Evolutionary conservation across 208 protist genomes (phyloP), one percentile per base, ranked within the genome.

Genomic region (Porcisia hertigi): DNA sequence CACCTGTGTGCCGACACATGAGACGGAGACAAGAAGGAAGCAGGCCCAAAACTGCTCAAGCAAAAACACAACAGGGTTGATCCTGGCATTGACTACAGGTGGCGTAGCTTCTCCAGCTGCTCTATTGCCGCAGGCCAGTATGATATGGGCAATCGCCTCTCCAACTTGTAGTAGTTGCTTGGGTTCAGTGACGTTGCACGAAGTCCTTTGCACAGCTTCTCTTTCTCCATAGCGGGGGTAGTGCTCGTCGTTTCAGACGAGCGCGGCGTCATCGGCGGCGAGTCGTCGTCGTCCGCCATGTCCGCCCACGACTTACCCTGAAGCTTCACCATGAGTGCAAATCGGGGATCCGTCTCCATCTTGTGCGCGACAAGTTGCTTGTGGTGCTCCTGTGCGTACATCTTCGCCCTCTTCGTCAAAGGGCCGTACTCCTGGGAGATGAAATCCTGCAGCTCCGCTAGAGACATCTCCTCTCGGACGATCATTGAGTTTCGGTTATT

Each of bases 121-220:
- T 92, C 77, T 9, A 92, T 87, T 4, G 85, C 66, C 14, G 64
- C 77, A 20, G 90, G 90, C 92, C 92, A 96, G 78, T 91, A 92
- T 20, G 91, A 81, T 53, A 96, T 84, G 20, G 92, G 92, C 47
- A 95, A 60, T 0, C 92, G 79, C 57, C 86, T 75, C 59, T 96
- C 92, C 53, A 96, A 58, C 53, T 84, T 84, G 69, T 87, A 95
- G 72, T 86, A 90, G 65, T 77, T 84, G 25, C 75, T 78, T 5
- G 76, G 71, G 52, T 80, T 81, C 12, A 81, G 7, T 14, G 75
- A 79, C 16, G 73, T 77, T 39, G 75, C 85, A 6, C 88, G 86
- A 36, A 95, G 69, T 1, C 73, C 66, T 70, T 88, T 92, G 83
- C 82, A 92, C 16, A 96, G 79, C 53, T 75, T 87, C 63, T 95